A percentile compares a stretch with the other conserved stretches of the same genome.
Evolutionary conservation across 495 filamentous ascomycete genomes (phyloP).

Genomic region (Daldinia childiae): DNA sequence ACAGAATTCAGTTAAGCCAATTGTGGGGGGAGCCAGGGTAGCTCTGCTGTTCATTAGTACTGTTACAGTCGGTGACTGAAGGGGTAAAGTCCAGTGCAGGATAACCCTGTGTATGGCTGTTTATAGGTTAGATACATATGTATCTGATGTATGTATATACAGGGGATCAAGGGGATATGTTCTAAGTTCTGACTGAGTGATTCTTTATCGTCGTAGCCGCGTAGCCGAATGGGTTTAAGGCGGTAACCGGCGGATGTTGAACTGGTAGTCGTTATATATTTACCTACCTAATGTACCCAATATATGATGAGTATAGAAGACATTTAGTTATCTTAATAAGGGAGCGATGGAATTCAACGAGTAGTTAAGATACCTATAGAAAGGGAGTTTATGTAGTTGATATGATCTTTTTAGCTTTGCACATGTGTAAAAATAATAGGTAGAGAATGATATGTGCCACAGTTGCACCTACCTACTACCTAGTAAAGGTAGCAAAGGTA

Average conservation of each 20-base stretch:
- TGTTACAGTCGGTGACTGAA: conserved; percentile 42
- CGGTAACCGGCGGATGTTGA: background rate
- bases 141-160: background rate
- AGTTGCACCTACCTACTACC: background rate
- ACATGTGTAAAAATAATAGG: background rate
- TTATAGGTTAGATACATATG: background rate
- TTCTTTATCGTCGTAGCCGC: background rate
- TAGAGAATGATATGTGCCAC: background rate
- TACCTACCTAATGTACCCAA: too few relatives aligned
- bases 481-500: background rate
- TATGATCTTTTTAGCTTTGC: background rate
- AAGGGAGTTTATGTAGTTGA: background rate
- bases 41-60: conserved; percentile 11
- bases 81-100: conserved; percentile 13
- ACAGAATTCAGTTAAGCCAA: conserved; percentile 30
- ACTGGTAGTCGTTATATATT: background rate
- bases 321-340: background rate
- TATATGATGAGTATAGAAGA: too few relatives aligned
- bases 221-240: background rate
- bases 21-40: conserved; percentile 35
- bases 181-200: conserved; percentile 22
- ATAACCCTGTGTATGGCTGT: conserved; percentile 13
- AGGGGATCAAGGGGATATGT: conserved; percentile 2
- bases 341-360: background rate
- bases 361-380: background rate